Evolutionary conservation across 352 stramenopile genomes (phyloP).

Genomic region (Globisporangium recalcitrans): DNA sequence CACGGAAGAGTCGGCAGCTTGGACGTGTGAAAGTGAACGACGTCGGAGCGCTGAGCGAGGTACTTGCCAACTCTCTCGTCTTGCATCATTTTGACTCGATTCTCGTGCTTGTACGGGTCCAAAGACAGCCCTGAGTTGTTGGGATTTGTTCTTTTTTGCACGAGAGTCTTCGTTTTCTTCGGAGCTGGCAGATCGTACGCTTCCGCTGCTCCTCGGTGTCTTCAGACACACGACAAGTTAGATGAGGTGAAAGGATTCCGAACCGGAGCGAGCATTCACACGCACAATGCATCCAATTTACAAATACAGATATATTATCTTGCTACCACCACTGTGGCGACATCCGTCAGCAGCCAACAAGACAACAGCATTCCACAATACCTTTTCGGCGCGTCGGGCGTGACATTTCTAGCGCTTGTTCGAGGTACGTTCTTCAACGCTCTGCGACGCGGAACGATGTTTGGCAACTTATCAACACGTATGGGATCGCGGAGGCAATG

Average conservation of each 20-base stretch:
- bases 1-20: constrained; percentile 47
- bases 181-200: neutral
- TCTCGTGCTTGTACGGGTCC: constrained; percentile 53
- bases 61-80: constrained; percentile 36
- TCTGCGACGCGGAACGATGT: constrained; percentile 21
- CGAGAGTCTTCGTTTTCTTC: constrained; percentile 9
- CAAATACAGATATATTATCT: constrained; percentile 21
- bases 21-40: constrained; percentile 47
- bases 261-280: neutral
- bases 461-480: constrained; percentile 11
- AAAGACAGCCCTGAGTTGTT: constrained; percentile 15
- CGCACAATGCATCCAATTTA: constrained; percentile 10
- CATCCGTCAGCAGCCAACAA: neutral
- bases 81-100: constrained; percentile 43
- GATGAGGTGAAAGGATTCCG: neutral
- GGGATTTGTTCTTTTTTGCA: constrained; percentile 5
- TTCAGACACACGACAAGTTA: constrained; percentile 12
- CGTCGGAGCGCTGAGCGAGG: constrained; percentile 31
- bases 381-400: constrained; percentile 28
- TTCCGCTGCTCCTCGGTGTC: neutral
- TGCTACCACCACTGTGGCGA: constrained; percentile 1
- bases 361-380: constrained; percentile 25
- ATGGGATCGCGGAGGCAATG: neutral
- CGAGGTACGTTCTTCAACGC: constrained; percentile 25
- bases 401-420: constrained; percentile 22